Evolutionary conservation across 768 basidiomycete species (phyloP), one percentile per base, ranked within the genome.

Genomic region (Xanthoconium stramineum): DNA sequence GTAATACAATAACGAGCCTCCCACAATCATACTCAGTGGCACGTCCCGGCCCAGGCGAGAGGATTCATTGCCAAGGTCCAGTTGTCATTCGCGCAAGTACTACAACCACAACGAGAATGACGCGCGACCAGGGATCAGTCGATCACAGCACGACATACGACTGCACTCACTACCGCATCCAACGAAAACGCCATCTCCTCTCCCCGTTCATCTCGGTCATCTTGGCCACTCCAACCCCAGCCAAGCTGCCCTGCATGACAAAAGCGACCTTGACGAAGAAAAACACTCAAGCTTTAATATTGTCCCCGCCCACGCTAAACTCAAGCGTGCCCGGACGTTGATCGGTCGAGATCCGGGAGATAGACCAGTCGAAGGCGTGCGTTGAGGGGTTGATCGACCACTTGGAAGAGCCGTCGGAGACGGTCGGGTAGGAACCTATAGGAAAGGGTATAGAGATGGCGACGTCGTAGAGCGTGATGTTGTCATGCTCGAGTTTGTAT

Each of bases 231-330:
- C 77, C 79, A 38, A 97, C 78, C 20, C 94, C 91, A 0, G 88
- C 86, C 58, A 96, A 71, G 64, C 88, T 91, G 9, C 91, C 90
- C 61, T 88, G 81, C 0, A 84, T 88, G 48, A 88, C 84, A 66
- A 98, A 98, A 2, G 79, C 73, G 2, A 96, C 86, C 36, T 80
- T 79, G 47, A 99, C 92, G 3, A 96, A 95, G 91, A 98, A 99
- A 77, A 97, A 96, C 11, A 81, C 82, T 5, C 83, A 85, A 0
- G 79, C 73, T n/a, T n/a, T n/a, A n/a, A n/a, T n/a, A 60, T 96
- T 94, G 59, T 93, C 90, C 5, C 92, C 94, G 9, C 84, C 85
- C 47, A 94, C 85, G 40, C 81, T 88, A 74, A 98, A 98, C 64
- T 98, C 91, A 63, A 98, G 77, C n/a, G 85, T 90, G 10, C 96